Evolutionary conservation across 2,329 filamentous ascomycete genomes (phyloP), one percentile per base, ranked within the genome.

Genomic region (Aspergillus fumigatus): DNA sequence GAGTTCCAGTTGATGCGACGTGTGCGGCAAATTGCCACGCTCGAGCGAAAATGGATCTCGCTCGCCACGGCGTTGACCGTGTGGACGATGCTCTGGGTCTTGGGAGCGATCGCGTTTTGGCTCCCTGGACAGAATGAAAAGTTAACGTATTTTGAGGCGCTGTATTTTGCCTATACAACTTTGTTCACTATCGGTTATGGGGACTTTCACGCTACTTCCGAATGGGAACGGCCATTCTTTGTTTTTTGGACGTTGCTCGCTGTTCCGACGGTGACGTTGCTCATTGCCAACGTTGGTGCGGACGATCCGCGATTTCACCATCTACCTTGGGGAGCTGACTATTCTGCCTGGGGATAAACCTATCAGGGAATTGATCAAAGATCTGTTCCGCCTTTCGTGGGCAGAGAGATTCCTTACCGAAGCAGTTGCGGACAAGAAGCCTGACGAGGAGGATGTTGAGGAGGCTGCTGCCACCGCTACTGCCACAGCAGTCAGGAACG

Each of bases 281-380:
- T 76, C n/a, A 72, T 76, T 23, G 72, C 72, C 8, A 72, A 69
- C 43, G 69, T 76, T 40, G 70, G 72, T 84, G 57, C 81, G 81
- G 57, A 71, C 72, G 8, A 78, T 85, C 67, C 77, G 79, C 23
- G 80, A 84, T 50, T 56, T 79, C n/a, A 83, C 81, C 0, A 77
- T 82, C n/a, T 83, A 78, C 74, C 58, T 83, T 4, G 82, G 80
- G 11, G 78, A 80, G 29, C 61, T 84, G 25, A 84, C 82, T 2
- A 76, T 84, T 19, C 66, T 84, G 1, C 82, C 82, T 1, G 77
- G 75, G 8, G 80, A 82, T 32, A 62, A 75, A 51, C 75, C 77
- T 9, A 67, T 67, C 29, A 56, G 54, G 41, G 66, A 65, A 10
- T 60, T 65, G 6, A 50, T 73, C 26, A 66, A 65, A 45, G 58